Evolutionary conservation across 2,329 filamentous ascomycete genomes (phyloP).

Genomic region (Colletotrichum camelliae): DNA sequence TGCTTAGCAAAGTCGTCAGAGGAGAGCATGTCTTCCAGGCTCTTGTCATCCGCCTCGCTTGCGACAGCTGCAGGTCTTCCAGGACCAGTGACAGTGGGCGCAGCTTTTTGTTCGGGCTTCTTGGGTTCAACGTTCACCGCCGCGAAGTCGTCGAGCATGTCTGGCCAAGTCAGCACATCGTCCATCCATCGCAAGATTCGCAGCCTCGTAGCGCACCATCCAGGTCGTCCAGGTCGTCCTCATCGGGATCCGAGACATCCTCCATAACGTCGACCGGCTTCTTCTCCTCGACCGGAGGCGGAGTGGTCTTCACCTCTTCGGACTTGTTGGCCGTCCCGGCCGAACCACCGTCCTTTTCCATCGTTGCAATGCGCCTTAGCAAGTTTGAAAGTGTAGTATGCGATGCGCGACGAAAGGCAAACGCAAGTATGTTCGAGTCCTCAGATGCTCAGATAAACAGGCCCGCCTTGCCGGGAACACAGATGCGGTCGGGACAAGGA

Average conservation of each 20-base stretch:
- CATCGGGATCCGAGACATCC: conserved; percentile 85
- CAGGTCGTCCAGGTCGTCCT: conserved; percentile 89
- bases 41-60: conserved; percentile 28
- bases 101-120: conserved; percentile 27
- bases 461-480: not conserved
- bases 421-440: not conserved
- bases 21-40: conserved; percentile 51
- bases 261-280: conserved; percentile 39
- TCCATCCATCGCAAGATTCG: not conserved
- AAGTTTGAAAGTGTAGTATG: not conserved
- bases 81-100: conserved; percentile 23
- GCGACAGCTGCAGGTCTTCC: conserved; percentile 26
- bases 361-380: not conserved
- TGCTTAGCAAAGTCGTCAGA: conserved; percentile 84
- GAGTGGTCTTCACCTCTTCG: conserved; percentile 20
- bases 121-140: conserved; percentile 62
- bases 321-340: conserved; percentile 7
- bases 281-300: conserved; percentile 25
- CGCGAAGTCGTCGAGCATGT: conserved; percentile 92
- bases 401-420: not conserved
- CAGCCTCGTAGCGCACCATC: conserved; percentile 65
- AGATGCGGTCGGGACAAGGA: not conserved
- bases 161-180: conserved; percentile 46
- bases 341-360: conserved; percentile 16
- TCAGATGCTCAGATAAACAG: not conserved